These are phyloP conservation scores for Penicillium vulpinum DNA, from an alignment of 2,329 filamentous ascomycete species.

Conservation along the genomic window DNA sequence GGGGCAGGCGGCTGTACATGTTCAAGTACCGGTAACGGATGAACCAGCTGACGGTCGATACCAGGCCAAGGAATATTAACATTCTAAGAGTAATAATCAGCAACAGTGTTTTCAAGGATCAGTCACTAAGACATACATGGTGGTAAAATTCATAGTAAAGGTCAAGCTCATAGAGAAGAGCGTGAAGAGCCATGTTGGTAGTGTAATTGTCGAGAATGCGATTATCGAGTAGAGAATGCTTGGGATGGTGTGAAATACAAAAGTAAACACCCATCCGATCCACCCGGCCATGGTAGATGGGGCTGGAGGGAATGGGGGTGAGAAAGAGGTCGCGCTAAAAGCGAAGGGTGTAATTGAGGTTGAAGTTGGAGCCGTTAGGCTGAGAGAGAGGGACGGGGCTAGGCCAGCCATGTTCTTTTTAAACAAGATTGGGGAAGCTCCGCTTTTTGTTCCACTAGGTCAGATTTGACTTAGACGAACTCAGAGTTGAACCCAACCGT, in stretches of 20 bases:
- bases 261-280: slow-evolving; percentile 51
- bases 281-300: slow-evolving; percentile 46
- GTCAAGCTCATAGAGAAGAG: slow-evolving; percentile 91
- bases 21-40: slow-evolving; percentile 94
- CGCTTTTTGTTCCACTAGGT: slow-evolving; percentile 11
- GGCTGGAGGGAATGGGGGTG: slow-evolving; percentile 30
- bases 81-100: slow-evolving; percentile 54
- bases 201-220: slow-evolving; percentile 80
- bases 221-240: slow-evolving; percentile 73
- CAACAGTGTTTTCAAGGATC: not conserved
- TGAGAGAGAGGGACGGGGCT: slow-evolving; percentile 22
- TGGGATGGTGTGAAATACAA: slow-evolving; percentile 56
- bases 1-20: slow-evolving; percentile 91
- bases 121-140: slow-evolving; percentile 62
- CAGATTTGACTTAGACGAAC: not conserved
- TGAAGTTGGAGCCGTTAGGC: slow-evolving; percentile 23
- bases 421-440: slow-evolving; percentile 12
- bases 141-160: slow-evolving; percentile 98
- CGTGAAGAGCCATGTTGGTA: slow-evolving; percentile 86
- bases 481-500: slow-evolving; percentile 4
- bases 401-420: slow-evolving; percentile 19
- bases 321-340: slow-evolving; percentile 20
- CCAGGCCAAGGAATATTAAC: slow-evolving; percentile 72
- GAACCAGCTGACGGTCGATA: slow-evolving; percentile 89
- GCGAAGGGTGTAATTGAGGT: slow-evolving; percentile 8